These are phyloP conservation scores for Rhododendron ferrugineum DNA, from an alignment of 148 eudicot genomes.

Conservation along the genomic window DNA sequence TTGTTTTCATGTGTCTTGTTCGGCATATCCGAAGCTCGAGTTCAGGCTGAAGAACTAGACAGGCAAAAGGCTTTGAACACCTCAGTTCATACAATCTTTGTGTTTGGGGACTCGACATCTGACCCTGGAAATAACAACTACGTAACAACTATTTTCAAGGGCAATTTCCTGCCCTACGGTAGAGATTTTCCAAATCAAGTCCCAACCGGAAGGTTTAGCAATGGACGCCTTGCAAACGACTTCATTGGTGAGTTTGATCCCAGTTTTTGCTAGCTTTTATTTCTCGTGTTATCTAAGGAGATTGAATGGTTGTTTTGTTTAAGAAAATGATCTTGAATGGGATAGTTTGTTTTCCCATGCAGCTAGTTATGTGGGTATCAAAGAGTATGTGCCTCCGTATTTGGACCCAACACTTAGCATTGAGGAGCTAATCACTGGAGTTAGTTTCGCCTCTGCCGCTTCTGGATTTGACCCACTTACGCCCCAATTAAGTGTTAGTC, in stretches of 20 bases:
- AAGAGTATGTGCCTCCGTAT: slow-evolving; percentile 63
- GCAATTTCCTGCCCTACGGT: not conserved
- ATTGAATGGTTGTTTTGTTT: not conserved
- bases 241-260: slow-evolving; percentile 38
- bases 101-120: slow-evolving; percentile 71
- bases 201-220: slow-evolving; percentile 63
- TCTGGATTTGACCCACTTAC: slow-evolving; percentile 72
- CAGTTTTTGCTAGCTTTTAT: not conserved
- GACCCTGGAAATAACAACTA: slow-evolving; percentile 81
- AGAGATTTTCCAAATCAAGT: slow-evolving; percentile 14
- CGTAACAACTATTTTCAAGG: slow-evolving; percentile 30
- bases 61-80: slow-evolving; percentile 19
- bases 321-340: not conserved
- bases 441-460: slow-evolving; percentile 83
- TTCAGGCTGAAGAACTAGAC: not conserved
- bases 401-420: slow-evolving; percentile 51
- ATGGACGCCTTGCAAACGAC: slow-evolving; percentile 58
- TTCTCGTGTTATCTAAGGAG: not conserved
- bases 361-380: slow-evolving; percentile 61
- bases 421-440: slow-evolving; percentile 63
- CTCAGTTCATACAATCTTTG: slow-evolving; percentile 40
- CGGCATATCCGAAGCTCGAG: not conserved
- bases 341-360: not conserved
- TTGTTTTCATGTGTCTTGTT: not conserved
- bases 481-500: slow-evolving; percentile 34